Base-by-base conservation (phyloP, 495 filamentous ascomycete species). In the Durotheca rogersii region DNA sequence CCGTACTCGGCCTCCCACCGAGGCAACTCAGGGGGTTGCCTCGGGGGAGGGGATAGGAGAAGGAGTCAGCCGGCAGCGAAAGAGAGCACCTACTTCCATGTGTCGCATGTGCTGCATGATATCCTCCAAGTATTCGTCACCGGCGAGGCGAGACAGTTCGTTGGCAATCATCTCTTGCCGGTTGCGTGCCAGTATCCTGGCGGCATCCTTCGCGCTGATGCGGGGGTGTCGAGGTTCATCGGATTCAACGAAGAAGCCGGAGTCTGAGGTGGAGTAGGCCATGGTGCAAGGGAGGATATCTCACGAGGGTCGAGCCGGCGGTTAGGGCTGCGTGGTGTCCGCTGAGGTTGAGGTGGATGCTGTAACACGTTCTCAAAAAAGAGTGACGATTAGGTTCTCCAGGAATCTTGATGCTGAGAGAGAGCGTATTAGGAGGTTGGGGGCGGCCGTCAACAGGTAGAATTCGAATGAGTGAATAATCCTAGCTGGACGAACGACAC, bases 41-140 rank as follows among this genome's bases (percentile, higher is more conserved):
- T n/a, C n/a, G n/a, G n/a, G n/a, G n/a, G n/a, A n/a, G n/a, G n/a
- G n/a, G 11, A 19, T 9, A 32, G 15, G 7, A 19, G 41, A 54
- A 37, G 31, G 9, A 12, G 44, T 7, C 35, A 38, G 23, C 6
- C 17, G 14, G 16, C 12, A 49, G 30, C 25, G 4, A 15, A 23
- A 29, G 32, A 12, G 16, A 23, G n/a, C n/a, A 66, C 53, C 48
- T 33, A 94, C 90, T 86, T 98, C 93, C 92, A 98, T 96, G 53
- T 88, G 79, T 66, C 90, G 81, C 88, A 96, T 94, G 68, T 97
- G 91, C 60, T 83, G 74, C 67, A 95, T 78, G 69, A 95, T 83
- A 64, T 97, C 92, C 62, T 94, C 89, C 56, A 91, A 82, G 68
- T 96, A 94, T 68, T 95, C 89, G 34, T 92, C 89, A 55, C 78